Evolutionary conservation across 78 protist genomes (phyloP), one percentile per base, ranked within the genome.

Genomic region (Tieghemostelium lacteum): DNA sequence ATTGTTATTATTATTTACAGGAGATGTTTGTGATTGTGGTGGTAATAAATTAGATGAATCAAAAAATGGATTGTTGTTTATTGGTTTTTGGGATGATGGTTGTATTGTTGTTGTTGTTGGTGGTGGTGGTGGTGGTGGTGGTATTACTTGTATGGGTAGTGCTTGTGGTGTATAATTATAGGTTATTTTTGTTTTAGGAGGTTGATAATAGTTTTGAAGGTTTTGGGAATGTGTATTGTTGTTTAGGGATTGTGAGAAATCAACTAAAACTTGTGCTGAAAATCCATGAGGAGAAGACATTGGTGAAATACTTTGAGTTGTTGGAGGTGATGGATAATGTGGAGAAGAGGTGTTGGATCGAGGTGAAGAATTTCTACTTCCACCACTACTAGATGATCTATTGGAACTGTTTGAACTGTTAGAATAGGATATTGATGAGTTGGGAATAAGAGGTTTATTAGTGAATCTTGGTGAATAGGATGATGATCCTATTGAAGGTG

Each of bases 111-210:
- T 29, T 45, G 10, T 45, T 45, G 10, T 14, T 45, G 6, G 39
- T 60, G 65, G 65, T 26, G 24, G 1, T 69, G 75, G 28, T 39
- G n/a, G n/a, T n/a, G n/a, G n/a, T n/a, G n/a, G n/a, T n/a, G n/a
- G 10, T 45, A 45, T 14, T 45, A 10, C 10, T 45, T 45, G n/a
- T 45, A 45, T 6, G 52, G 10, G 52, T 14, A 10, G 6, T 45
- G 10, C 10, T 45, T 45, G 52, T 45, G 52, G 10, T 45, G n/a
- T 45, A 45, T 45, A 14, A 45, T 10, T 10, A 45, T 45, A 14
- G 52, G 6, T 45, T 45, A 10, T 6, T 6, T 6, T 45, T 45
- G 52, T 45, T 6, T 45, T 45, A 45, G 52, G 70, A 29, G 5
- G 70, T 24, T 63, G 70, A 63, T 24, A 36, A 63, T 69, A 58